Base-by-base conservation (phyloP, 352 stramenopile species). In the Globisporangium carolinianum region DNA sequence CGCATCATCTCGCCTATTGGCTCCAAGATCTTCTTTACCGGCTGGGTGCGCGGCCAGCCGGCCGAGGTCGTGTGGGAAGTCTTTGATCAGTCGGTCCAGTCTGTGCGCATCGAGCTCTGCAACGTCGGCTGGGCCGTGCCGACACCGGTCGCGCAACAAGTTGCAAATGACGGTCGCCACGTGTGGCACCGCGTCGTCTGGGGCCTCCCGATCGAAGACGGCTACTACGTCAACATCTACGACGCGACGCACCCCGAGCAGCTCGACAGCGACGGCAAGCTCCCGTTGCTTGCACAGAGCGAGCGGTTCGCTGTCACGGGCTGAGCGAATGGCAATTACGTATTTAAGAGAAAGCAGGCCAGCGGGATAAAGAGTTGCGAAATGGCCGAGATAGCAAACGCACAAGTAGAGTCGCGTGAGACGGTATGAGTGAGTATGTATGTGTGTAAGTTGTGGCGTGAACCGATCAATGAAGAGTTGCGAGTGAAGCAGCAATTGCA, bases 181-280 rank as follows among this genome's bases (percentile, higher is more conserved):
- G 67, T 79, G 52, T 94, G 84, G 84, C 77, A 73, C 41, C 76
- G 78, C 37, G 84, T 94, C 53, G 87, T 90, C 50, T 94, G 84
- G 84, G 84, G 84, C 57, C 85, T 94, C 80, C 84, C 84, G 12
- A 94, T 91, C 59, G 77, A 71, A 43, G 79, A 88, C 53, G 80
- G 79, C 59, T 94, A 94, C 72, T 94, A 89, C 71, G 73, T 94
- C 55, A 92, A 92, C 69, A 87, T 92, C 67, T 94, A 92, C 72
- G 83, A 88, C 66, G 79, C 82, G 51, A 86, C 78, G 47, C 48
- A 55, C 14, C 57, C 57, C 2, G 54, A 59, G 54, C 72, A 83
- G 55, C 65, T 83, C 60, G 66, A 69, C 53, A 17, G 35, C 6
- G 68, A 75, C 49, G 48, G 48, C 55, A 69, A 68, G 45, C 58